Evolutionary conservation across 2,329 filamentous ascomycete genomes (phyloP).

Genomic region (Botrytis cinerea): DNA sequence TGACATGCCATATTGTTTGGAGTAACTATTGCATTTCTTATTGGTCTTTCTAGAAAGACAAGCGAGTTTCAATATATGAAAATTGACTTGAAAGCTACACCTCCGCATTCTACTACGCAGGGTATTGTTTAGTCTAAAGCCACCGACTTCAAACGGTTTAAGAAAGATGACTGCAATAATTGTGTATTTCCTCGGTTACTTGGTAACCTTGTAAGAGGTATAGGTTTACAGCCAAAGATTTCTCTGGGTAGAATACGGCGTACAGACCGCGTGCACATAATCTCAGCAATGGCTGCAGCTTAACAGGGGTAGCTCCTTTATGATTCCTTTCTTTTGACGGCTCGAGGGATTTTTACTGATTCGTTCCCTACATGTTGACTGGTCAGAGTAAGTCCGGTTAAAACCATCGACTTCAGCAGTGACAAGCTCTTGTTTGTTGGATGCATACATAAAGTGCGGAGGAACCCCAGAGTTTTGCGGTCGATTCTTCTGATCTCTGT

Average conservation of each 20-base stretch:
- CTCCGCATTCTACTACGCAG: neutral
- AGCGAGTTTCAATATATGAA: neutral
- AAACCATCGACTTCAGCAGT: neutral
- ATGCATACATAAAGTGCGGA: slow-evolving; percentile 19
- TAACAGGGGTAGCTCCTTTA: slow-evolving; percentile 11
- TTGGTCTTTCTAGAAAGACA: neutral
- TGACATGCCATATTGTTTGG: neutral
- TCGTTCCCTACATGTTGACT: slow-evolving; percentile 11
- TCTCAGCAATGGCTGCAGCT: slow-evolving; percentile 5
- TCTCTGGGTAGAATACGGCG: slow-evolving; percentile 13
- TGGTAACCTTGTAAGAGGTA: neutral
- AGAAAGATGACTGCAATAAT: slow-evolving; percentile 1
- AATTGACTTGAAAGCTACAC: neutral
- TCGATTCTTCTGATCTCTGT: slow-evolving; percentile 4
- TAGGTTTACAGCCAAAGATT: neutral
- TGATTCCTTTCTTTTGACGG: slow-evolving; percentile 8
- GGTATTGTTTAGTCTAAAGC: slow-evolving; percentile 14
- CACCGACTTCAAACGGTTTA: neutral
- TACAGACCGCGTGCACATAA: slow-evolving; percentile 22
- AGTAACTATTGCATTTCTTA: neutral
- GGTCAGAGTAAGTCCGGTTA: slow-evolving; percentile 19
- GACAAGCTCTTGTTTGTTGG: neutral
- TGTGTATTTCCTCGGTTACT: slow-evolving; percentile 2
- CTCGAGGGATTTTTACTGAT: slow-evolving; percentile 2
- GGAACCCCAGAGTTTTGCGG: slow-evolving; percentile 6